Percentiles rank a stretch among this genome's conserved stretches.
phyloP scores from a whole-genome alignment of 2,329 filamentous ascomycete species.

The Neophaeococcomyces aloes region DNA sequence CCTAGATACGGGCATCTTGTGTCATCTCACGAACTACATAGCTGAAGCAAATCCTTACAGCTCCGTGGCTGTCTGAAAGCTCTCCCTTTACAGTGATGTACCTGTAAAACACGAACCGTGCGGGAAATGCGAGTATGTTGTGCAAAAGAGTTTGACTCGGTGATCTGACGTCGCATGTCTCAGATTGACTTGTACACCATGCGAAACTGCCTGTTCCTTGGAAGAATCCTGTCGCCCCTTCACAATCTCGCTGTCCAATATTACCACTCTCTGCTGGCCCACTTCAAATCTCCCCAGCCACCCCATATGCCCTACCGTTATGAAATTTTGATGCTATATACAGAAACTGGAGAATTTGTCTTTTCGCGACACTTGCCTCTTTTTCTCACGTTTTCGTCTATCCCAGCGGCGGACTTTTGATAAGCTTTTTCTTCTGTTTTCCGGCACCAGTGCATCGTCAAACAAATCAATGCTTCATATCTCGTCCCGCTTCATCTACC shows the following conservation, averaged over 20 bases:
- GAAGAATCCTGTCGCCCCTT: neutral
- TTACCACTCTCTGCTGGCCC: too few species aligned
- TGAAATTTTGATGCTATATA: neutral
- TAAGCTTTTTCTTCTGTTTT: neutral
- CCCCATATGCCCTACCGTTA: neutral
- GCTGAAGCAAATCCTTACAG: too few species aligned
- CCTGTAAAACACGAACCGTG: neutral
- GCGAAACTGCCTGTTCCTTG: neutral
- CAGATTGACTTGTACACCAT: neutral
- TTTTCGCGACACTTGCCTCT: neutral
- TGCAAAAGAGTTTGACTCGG: neutral
- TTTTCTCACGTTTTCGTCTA: neutral
- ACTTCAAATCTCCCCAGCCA: neutral
- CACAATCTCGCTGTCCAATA: too few species aligned
- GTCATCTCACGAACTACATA: too few species aligned
- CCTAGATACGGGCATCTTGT: too few species aligned
- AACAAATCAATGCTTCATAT: neutral
- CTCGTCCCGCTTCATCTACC: neutral
- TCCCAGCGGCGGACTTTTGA: neutral
- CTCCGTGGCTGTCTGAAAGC: too few species aligned
- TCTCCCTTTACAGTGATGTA: too few species aligned
- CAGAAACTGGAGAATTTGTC: neutral
- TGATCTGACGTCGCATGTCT: constrained; percentile 2
- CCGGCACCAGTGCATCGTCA: constrained; percentile 7
- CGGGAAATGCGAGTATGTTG: neutral